Conservation (phyloP, 371 early-diverging fungal species). For the Mucor mucedo region DNA sequence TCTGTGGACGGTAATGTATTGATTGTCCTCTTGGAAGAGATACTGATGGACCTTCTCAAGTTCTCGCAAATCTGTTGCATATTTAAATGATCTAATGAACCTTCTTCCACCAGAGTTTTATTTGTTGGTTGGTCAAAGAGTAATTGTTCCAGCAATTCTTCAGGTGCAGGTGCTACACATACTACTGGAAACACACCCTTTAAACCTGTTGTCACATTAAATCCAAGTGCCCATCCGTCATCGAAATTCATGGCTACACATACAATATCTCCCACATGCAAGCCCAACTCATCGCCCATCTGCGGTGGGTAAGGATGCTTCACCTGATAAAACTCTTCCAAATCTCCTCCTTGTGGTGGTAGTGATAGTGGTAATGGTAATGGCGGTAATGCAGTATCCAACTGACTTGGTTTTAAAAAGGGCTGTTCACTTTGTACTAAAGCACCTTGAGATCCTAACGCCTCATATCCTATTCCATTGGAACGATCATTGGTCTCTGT, state of each 20-base stretch:
- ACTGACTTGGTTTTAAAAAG: neutral
- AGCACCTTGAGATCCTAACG: conserved; percentile 23
- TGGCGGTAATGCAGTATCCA: neutral
- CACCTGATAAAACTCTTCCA: conserved; percentile 54
- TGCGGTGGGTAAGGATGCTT: conserved; percentile 65
- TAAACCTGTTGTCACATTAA: conserved; percentile 67
- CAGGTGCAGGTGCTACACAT: conserved; percentile 55
- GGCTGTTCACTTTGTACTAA: conserved; percentile 2
- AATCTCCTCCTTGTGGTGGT: conserved; percentile 9
- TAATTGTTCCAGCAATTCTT: conserved; percentile 44
- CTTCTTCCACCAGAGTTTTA: conserved; percentile 40
- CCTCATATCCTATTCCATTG: conserved; percentile 27
- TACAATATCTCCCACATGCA: conserved; percentile 70
- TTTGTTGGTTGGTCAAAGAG: conserved; percentile 25
- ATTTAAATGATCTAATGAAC: conserved; percentile 17
- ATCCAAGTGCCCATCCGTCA: conserved; percentile 78
- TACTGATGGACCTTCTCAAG: conserved; percentile 21
- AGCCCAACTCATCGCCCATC: conserved; percentile 71
- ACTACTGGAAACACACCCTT: conserved; percentile 78
- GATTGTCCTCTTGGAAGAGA: conserved; percentile 8
- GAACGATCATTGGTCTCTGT: conserved; percentile 16
- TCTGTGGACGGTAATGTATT: conserved; percentile 17
- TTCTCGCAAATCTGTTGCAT: conserved; percentile 29
- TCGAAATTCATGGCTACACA: conserved; percentile 64
- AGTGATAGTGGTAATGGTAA: conserved; percentile 1